Evolutionary conservation across 305 asterid genomes (phyloP), one percentile per base, ranked within the genome.

Genomic region (Striga hermonthica): DNA sequence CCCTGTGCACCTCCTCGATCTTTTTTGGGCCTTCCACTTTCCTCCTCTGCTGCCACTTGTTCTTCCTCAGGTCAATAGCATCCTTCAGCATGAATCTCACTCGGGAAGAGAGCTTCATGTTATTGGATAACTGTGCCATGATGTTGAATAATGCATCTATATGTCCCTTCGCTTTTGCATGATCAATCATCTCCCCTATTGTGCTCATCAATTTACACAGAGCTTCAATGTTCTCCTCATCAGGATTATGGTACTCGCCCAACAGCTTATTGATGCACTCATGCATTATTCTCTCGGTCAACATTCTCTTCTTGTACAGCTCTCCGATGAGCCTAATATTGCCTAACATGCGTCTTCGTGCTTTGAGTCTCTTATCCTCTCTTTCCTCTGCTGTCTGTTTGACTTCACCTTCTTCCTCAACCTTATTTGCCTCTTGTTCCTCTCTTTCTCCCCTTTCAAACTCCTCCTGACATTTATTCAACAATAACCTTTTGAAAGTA

Each of bases 201-300:
- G 97, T 89, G 81, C 91, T 83, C 97, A 89, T 87, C 69, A 89
- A 75, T 72, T 87, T 83, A 91, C 97, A 89, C 60, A 89, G 75
- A 58, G 93, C 86, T 70, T 89, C 97, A 57, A 85, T 76, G 68
- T 89, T 83, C 70, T 89, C 97, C 72, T 89, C 95, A 7, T 86
- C 96, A 1, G 92, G 96, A 79, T 78, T 77, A 64, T 83, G 85
- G 72, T 78, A 13, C 67, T 86, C 83, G 31, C 95, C 89, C 69
- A 89, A 72, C 72, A 89, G 76, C 72, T 87, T 89, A 37, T 72
- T 79, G 60, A 89, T 82, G 82, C 97, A 89, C 76, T 75, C 91
- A 7, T 80, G 97, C 89, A 89, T 87, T 59, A 89, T 86, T 63
- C 86, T 83, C 73, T 85, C 95, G 4, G 95, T 85, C 72, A 89